These are phyloP conservation scores for Xylaria sp. DNA, from an alignment of 2,329 filamentous ascomycete genomes.

Conservation along the genomic window DNA sequence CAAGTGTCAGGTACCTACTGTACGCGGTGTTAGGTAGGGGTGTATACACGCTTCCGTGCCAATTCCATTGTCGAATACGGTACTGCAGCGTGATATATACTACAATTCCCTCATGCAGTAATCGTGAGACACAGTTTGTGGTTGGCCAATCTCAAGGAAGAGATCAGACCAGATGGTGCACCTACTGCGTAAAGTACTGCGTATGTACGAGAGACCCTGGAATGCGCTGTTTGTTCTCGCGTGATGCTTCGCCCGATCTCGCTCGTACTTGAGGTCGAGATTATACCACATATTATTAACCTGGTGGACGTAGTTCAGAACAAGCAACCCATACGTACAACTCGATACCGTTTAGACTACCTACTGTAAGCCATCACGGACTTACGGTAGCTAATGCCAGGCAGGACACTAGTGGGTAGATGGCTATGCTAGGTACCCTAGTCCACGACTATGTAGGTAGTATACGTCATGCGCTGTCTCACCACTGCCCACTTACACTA, in stretches of 20 bases:
- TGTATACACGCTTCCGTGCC: neutral
- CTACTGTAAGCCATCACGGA: no score
- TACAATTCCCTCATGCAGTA: slow-evolving; percentile 37
- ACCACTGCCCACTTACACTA: neutral
- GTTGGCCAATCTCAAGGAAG: slow-evolving; percentile 21
- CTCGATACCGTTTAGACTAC: neutral
- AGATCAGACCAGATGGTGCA: slow-evolving; percentile 27
- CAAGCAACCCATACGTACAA: neutral
- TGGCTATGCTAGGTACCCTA: neutral
- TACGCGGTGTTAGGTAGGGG: no score
- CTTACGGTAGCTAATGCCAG: neutral
- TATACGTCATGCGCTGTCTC: slow-evolving; percentile 17
- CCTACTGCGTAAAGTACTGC: no score
- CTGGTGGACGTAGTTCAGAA: neutral
- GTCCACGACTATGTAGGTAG: no score
- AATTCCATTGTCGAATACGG: slow-evolving; percentile 7
- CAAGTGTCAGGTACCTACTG: neutral
- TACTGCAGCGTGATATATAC: slow-evolving; percentile 27
- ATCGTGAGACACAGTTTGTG: slow-evolving; percentile 18
- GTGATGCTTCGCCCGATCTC: slow-evolving; percentile 11
- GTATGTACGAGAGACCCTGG: slow-evolving; percentile 13
- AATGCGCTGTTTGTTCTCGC: slow-evolving; percentile 28
- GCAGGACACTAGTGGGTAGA: neutral
- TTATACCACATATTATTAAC: neutral
- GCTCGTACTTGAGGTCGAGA: neutral